Conservation (phyloP, 768 basidiomycete species). For the Pleurotus giganteus region DNA sequence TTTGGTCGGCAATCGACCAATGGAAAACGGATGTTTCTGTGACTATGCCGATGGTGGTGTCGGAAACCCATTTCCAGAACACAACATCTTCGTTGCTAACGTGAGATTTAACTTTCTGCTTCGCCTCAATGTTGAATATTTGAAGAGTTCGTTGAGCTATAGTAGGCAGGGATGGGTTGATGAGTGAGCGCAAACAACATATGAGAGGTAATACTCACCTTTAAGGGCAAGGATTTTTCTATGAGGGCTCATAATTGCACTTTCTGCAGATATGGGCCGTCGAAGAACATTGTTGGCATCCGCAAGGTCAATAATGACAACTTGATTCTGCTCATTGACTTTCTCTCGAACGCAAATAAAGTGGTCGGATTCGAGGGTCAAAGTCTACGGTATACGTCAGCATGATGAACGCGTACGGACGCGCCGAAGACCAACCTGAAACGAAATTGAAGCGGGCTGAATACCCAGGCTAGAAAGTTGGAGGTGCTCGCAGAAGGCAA, state of each 20-base stretch:
- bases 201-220: conserved; percentile 45
- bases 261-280: conserved; percentile 96
- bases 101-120: conserved; percentile 97
- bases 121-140: conserved; percentile 96
- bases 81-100: conserved; percentile 90
- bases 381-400: conserved; percentile 48
- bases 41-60: conserved; percentile 90
- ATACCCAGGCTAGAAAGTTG: conserved; percentile 95
- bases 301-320: conserved; percentile 96
- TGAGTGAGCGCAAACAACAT: background rate
- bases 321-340: conserved; percentile 92
- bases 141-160: conserved; percentile 92
- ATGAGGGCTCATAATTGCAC: conserved; percentile 96
- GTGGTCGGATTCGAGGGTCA: conserved; percentile 96
- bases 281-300: conserved; percentile 98
- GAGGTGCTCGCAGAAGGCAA: conserved; percentile 86
- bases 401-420: conserved; percentile 16
- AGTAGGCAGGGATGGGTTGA: conserved; percentile 13
- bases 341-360: conserved; percentile 98
- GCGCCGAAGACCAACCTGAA: conserved; percentile 70
- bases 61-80: conserved; percentile 99
- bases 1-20: conserved; percentile 77
- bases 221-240: conserved; percentile 97
- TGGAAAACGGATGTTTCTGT: conserved; percentile 93
- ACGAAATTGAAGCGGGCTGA: conserved; percentile 95